phyloP scores from a whole-genome alignment of 1,139 yeast genomes.

The Groenewaldozyma auringiensis region DNA sequence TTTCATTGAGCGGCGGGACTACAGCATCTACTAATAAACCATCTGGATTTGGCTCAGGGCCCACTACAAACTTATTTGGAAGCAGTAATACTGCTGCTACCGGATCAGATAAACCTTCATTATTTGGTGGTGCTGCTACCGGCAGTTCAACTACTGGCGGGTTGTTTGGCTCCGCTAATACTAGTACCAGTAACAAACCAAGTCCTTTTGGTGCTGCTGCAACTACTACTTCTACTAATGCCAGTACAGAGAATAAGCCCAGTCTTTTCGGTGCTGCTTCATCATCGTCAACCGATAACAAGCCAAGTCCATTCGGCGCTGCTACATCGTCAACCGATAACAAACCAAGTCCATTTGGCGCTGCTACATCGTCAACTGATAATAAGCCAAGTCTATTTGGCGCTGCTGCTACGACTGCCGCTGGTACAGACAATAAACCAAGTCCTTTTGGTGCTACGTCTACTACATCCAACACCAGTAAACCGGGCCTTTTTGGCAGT shows the following conservation, averaged over 20 bases:
- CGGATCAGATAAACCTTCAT: neutral
- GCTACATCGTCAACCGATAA: conserved; percentile 2
- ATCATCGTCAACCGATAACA: neutral
- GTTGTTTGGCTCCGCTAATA: conserved; percentile 4
- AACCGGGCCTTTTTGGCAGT: neutral
- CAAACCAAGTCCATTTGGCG: conserved; percentile 5
- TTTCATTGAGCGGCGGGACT: neutral
- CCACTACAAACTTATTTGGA: neutral
- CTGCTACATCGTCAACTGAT: conserved; percentile 1
- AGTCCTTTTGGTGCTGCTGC: neutral
- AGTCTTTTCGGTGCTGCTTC: conserved; percentile 1
- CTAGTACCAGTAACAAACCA: neutral
- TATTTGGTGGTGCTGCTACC: neutral
- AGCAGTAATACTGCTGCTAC: neutral
- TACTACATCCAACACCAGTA: no score
- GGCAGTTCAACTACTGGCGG: neutral
- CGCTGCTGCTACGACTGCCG: conserved; percentile 6
- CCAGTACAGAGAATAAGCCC: neutral
- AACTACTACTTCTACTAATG: neutral
- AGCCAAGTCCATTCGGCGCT: neutral
- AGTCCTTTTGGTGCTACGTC: no score
- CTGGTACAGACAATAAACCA: neutral
- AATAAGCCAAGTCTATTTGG: conserved; percentile 6
- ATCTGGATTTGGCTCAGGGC: neutral
- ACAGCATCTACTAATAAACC: neutral